phyloP scores from a whole-genome alignment of 2,329 filamentous ascomycete species.

The Ilyonectria sp. region DNA sequence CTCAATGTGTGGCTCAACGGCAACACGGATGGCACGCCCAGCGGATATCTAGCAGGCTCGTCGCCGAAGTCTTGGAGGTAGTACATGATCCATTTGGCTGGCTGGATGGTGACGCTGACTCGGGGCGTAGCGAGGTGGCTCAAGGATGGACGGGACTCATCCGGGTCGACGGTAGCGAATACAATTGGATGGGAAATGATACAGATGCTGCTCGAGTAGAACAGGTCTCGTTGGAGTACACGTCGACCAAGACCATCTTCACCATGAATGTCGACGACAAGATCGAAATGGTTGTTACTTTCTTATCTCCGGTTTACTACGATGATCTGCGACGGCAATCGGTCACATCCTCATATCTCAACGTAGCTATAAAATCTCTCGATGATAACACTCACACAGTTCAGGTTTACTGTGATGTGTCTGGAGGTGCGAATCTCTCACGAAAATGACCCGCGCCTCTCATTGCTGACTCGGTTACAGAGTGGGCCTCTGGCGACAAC shows the following conservation, averaged over 20 bases:
- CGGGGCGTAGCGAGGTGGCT: slow-evolving; percentile 47
- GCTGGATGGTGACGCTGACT: not conserved
- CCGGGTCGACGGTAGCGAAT: slow-evolving; percentile 74
- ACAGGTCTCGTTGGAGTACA: slow-evolving; percentile 78
- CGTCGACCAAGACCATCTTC: slow-evolving; percentile 80
- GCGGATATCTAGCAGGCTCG: slow-evolving; percentile 76
- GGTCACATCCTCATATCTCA: slow-evolving; percentile 78
- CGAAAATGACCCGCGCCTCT: not conserved
- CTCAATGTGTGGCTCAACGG: slow-evolving; percentile 79
- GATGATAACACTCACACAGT: slow-evolving; percentile 76
- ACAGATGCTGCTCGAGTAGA: slow-evolving; percentile 64
- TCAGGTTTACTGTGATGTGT: slow-evolving; percentile 81
- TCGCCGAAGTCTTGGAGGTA: slow-evolving; percentile 81
- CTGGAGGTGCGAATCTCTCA: slow-evolving; percentile 48
- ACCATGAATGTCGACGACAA: slow-evolving; percentile 74
- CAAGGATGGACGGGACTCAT: slow-evolving; percentile 80
- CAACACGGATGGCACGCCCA: slow-evolving; percentile 73
- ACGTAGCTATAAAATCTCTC: slow-evolving; percentile 73
- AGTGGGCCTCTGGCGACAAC: slow-evolving; percentile 79
- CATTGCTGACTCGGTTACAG: slow-evolving; percentile 56
- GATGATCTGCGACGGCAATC: slow-evolving; percentile 78
- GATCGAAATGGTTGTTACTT: slow-evolving; percentile 77
- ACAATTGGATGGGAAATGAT: slow-evolving; percentile 78
- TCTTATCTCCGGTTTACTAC: slow-evolving; percentile 79
- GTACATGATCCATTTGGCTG: slow-evolving; percentile 47